Percentiles rank a stretch among this genome's conserved stretches.
Conservation (phyloP, 495 filamentous ascomycete species). For the Talaromyces thailandensis region DNA sequence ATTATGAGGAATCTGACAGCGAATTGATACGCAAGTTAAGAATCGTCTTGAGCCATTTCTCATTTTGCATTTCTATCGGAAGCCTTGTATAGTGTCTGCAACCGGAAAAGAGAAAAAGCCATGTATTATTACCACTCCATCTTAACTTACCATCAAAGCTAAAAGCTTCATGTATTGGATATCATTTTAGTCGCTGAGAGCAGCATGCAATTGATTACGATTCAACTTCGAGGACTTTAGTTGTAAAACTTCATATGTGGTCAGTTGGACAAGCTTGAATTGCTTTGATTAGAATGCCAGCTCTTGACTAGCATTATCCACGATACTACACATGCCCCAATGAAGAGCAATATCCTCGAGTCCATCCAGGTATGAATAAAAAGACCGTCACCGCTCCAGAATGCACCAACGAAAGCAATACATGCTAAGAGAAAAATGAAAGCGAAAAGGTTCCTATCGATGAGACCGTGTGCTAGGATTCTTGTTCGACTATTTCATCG, state of each 20-base stretch:
- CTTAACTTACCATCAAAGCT: neutral
- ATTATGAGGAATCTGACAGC: neutral
- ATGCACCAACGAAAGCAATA: neutral
- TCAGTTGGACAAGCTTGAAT: neutral
- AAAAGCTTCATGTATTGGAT: neutral
- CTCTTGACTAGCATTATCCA: neutral
- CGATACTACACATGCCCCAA: neutral
- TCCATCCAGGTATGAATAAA: neutral
- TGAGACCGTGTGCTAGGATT: neutral
- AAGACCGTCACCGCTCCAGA: neutral
- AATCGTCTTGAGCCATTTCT: neutral
- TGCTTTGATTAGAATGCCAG: neutral
- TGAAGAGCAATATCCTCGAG: neutral
- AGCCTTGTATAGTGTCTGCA: neutral
- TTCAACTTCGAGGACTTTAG: neutral
- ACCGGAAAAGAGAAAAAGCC: neutral
- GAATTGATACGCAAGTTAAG: neutral
- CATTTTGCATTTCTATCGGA: neutral
- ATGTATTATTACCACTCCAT: neutral
- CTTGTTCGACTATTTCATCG: neutral
- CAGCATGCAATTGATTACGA: neutral
- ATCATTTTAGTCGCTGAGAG: neutral
- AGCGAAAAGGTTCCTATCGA: neutral
- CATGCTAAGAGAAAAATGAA: neutral
- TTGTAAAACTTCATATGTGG: neutral